Percentiles rank a stretch among this genome's conserved stretches.
Evolutionary conservation across 1,284 basidiomycete species (phyloP).

Genomic region (Sphaerobolus stellatus): DNA sequence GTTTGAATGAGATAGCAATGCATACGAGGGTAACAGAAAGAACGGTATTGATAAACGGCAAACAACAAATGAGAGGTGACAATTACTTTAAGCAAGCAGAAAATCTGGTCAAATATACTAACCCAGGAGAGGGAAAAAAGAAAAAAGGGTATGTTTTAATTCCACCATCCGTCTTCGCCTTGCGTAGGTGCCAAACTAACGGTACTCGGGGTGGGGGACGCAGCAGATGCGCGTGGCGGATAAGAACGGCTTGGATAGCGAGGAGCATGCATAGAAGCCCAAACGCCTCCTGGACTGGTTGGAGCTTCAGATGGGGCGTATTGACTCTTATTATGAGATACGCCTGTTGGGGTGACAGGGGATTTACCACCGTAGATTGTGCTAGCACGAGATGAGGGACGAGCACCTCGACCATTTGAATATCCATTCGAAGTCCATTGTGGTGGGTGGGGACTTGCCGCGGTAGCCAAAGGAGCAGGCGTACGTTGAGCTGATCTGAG

Average conservation of each 20-base stretch:
- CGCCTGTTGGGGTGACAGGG: slow-evolving; percentile 40
- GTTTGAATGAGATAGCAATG: slow-evolving; percentile 7
- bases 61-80: not conserved
- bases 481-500: slow-evolving; percentile 40
- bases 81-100: not conserved
- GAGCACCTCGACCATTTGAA: slow-evolving; percentile 19
- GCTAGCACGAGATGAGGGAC: slow-evolving; percentile 57
- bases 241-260: slow-evolving; percentile 18
- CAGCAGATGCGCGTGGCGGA: slow-evolving; percentile 36
- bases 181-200: slow-evolving; percentile 69
- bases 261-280: slow-evolving; percentile 28
- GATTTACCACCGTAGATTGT: slow-evolving; percentile 49
- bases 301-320: slow-evolving; percentile 1
- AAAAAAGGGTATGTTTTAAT: slow-evolving; percentile 33
- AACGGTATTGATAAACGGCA: slow-evolving; percentile 6
- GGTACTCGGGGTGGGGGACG: slow-evolving; percentile 72
- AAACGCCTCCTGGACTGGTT: slow-evolving; percentile 16
- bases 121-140: not conserved
- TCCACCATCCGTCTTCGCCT: slow-evolving; percentile 75
- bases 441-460: slow-evolving; percentile 29
- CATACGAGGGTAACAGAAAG: slow-evolving; percentile 7
- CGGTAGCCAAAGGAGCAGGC: slow-evolving; percentile 18
- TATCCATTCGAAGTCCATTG: slow-evolving; percentile 4
- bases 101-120: not conserved
- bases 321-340: slow-evolving; percentile 23